A percentile compares a stretch with the other conserved stretches of the same genome.
Evolutionary conservation across 2,329 filamentous ascomycete species (phyloP).

Genomic region (Phaeophleospora eucalypticola): DNA sequence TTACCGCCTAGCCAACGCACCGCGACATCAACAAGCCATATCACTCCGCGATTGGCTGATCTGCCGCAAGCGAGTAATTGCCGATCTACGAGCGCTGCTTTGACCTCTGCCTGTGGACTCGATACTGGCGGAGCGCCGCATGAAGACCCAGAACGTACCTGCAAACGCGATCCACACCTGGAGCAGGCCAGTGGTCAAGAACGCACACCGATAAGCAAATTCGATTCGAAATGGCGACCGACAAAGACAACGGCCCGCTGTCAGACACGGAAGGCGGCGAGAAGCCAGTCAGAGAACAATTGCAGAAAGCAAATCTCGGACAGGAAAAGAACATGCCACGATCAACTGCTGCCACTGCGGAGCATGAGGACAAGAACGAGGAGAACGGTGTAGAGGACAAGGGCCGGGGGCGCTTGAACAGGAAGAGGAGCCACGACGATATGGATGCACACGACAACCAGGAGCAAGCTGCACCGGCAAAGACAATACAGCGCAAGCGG

Average conservation of each 20-base stretch:
- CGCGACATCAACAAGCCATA: not conserved
- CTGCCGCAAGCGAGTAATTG: conserved; percentile 10
- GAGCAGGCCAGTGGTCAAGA: too few relatives aligned
- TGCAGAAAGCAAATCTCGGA: conserved; percentile 59
- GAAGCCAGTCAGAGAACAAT: conserved; percentile 56
- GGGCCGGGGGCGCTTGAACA: conserved; percentile 29
- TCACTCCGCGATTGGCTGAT: not conserved
- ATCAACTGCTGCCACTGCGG: not conserved
- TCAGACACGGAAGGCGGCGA: conserved; percentile 49
- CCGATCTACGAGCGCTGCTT: conserved; percentile 7
- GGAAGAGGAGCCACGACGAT: conserved; percentile 46
- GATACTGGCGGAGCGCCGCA: not conserved
- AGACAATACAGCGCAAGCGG: conserved; percentile 45
- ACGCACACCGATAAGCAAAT: not conserved
- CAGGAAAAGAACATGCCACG: conserved; percentile 1
- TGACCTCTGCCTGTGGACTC: not conserved
- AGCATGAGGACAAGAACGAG: conserved; percentile 22
- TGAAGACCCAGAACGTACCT: not conserved
- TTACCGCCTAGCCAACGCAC: not conserved
- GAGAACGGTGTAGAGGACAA: conserved; percentile 2
- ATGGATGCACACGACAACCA: conserved; percentile 30
- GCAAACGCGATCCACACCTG: not conserved
- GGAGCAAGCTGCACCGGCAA: conserved; percentile 38
- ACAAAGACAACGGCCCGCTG: conserved; percentile 18
- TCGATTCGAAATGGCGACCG: conserved; percentile 22